A percentile compares a stretch with the other conserved stretches of the same genome.
These are phyloP conservation scores for Elasticomyces elasticus DNA, from an alignment of 495 filamentous ascomycete genomes.

Conservation along the genomic window DNA sequence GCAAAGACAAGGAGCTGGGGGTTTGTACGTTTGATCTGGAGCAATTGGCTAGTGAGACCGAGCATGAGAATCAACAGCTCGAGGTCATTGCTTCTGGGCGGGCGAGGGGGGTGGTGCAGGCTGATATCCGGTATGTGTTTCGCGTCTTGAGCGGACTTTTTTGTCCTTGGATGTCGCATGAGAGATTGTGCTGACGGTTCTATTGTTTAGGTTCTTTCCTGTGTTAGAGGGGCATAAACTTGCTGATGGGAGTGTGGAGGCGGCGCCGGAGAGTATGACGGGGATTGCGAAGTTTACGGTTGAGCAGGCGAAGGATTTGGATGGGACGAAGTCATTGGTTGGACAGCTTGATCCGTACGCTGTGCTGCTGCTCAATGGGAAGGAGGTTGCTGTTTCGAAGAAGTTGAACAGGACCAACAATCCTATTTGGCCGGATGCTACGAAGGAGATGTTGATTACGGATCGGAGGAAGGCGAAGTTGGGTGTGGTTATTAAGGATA, in stretches of 20 bases:
- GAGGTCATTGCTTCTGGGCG: conserved; percentile 81
- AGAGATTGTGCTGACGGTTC: too few relatives aligned
- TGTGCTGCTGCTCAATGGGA: conserved; percentile 75
- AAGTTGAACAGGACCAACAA: conserved; percentile 94
- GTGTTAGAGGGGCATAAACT: conserved; percentile 63
- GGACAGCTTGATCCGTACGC: conserved; percentile 87
- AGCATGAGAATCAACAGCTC: conserved; percentile 73
- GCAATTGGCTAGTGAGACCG: conserved; percentile 59
- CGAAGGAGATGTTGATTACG: conserved; percentile 87
- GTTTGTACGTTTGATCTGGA: conserved; percentile 75
- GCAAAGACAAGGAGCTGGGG: conserved; percentile 94
- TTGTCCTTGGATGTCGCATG: too few relatives aligned
- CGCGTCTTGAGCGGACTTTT: too few relatives aligned
- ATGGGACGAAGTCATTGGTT: conserved; percentile 78
- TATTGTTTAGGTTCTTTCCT: conserved; percentile 97
- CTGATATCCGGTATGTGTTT: conserved; percentile 81
- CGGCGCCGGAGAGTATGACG: conserved; percentile 78
- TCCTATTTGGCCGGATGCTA: conserved; percentile 81
- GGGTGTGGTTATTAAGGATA: conserved; percentile 88
- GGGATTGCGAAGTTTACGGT: conserved; percentile 89
- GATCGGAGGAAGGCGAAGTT: conserved; percentile 82
- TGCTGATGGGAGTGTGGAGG: conserved; percentile 65
- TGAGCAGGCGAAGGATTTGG: conserved; percentile 91
- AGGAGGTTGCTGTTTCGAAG: conserved; percentile 72
- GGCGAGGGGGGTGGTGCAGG: conserved; percentile 63